Percentiles rank a stretch among this genome's conserved stretches.
These are phyloP conservation scores for Aspergillus felis DNA, from an alignment of 2,329 filamentous ascomycete genomes.

Conservation along the genomic window DNA sequence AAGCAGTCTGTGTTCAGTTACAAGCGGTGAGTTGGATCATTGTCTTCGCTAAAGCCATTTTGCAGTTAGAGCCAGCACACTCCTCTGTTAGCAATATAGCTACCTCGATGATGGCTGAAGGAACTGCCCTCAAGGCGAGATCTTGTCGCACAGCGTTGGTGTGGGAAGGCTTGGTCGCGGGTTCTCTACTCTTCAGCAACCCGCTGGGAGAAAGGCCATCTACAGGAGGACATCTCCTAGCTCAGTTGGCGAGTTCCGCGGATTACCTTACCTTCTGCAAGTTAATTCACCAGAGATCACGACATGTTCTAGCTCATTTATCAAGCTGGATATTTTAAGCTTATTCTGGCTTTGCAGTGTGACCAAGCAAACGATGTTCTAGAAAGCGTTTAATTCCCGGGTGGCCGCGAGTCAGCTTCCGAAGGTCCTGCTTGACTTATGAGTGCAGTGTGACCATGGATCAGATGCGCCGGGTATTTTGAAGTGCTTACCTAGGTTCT, in stretches of 20 bases:
- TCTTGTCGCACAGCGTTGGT: slow-evolving; percentile 6
- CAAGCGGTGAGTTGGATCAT: background rate
- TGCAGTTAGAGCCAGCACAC: background rate
- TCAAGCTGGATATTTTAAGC: background rate
- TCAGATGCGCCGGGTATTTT: slow-evolving; percentile 2
- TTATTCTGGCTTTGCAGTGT: background rate
- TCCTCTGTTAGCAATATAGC: background rate
- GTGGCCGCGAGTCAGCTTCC: background rate
- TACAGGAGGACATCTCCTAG: background rate
- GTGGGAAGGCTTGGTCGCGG: slow-evolving; percentile 1
- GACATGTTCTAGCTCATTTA: background rate
- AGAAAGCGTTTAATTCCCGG: background rate
- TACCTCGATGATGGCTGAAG: background rate
- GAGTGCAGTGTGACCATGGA: slow-evolving; percentile 3
- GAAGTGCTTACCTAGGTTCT: background rate
- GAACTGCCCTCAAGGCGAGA: background rate
- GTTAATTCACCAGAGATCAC: background rate
- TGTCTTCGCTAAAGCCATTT: background rate
- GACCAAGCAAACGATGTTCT: background rate
- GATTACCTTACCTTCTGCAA: background rate
- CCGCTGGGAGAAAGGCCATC: background rate
- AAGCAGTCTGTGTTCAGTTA: background rate
- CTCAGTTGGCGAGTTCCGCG: background rate
- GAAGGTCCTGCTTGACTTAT: background rate
- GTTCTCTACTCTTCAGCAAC: slow-evolving; percentile 4